These are phyloP conservation scores for Allomyces arbusculus DNA, from an alignment of 192 early-diverging fungal species.

Conservation along the genomic window DNA sequence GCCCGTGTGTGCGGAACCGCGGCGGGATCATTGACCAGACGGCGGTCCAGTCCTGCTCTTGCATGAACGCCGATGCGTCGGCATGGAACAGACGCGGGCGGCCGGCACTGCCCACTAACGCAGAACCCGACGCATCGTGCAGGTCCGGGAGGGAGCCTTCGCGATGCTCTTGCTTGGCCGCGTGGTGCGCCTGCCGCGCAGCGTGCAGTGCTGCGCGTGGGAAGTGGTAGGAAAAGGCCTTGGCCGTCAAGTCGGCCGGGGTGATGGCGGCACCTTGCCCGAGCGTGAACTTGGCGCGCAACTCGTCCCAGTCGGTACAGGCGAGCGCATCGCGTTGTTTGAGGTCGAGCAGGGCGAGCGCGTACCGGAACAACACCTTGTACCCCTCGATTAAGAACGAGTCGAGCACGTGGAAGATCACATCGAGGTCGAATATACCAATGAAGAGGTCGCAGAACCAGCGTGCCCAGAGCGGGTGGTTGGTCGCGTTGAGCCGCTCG, in stretches of 20 bases:
- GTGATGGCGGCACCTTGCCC: background rate
- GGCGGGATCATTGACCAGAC: constrained; percentile 26
- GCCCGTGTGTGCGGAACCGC: constrained; percentile 9
- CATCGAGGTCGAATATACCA: constrained; percentile 12
- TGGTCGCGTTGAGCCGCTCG: constrained; percentile 7
- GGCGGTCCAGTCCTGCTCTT: constrained; percentile 19
- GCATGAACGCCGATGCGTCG: constrained; percentile 5
- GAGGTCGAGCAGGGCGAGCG: constrained; percentile 8
- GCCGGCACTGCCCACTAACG: background rate
- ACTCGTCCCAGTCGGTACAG: constrained; percentile 1
- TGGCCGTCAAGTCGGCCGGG: background rate
- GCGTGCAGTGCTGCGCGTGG: background rate
- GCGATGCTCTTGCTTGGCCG: background rate
- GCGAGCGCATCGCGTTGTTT: constrained; percentile 8
- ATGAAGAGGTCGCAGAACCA: constrained; percentile 19
- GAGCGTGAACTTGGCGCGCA: constrained; percentile 4
- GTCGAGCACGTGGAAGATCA: constrained; percentile 20
- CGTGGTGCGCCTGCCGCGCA: background rate
- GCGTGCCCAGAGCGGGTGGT: constrained; percentile 14
- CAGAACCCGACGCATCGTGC: background rate
- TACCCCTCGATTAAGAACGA: constrained; percentile 20
- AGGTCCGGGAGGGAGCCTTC: background rate
- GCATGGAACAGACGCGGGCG: background rate
- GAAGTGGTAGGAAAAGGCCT: background rate
- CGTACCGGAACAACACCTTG: constrained; percentile 17